Evolutionary conservation across 441 rosid species (phyloP).

Genomic region (Gossypium davidsonii): DNA sequence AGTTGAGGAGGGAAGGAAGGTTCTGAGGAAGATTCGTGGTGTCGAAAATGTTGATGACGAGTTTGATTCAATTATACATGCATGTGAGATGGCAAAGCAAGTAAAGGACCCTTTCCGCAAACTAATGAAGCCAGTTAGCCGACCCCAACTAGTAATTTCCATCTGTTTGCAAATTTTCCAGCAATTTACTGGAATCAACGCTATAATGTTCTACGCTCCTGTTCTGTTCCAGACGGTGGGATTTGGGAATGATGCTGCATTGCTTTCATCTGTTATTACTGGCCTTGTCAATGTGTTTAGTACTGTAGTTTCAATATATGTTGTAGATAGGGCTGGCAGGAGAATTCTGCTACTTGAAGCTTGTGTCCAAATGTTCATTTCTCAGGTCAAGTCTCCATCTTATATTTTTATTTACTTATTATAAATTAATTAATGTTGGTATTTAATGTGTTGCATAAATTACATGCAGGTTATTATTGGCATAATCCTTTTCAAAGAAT

Average conservation of each 20-base stretch:
- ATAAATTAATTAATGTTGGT: not conserved
- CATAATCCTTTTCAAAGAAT: conserved; percentile 11
- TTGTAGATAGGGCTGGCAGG: conserved; percentile 5
- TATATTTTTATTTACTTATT: not conserved
- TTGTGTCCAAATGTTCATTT: conserved; percentile 37
- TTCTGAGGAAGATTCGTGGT: conserved; percentile 50
- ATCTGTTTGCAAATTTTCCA: conserved; percentile 31
- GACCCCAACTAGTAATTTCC: conserved; percentile 48
- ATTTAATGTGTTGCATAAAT: not conserved
- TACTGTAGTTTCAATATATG: conserved; percentile 3
- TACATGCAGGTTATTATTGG: conserved; percentile 25
- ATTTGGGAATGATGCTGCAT: not conserved
- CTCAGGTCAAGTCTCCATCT: conserved; percentile 15
- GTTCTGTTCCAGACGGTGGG: conserved; percentile 15
- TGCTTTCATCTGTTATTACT: conserved; percentile 13
- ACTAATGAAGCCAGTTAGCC: conserved; percentile 33
- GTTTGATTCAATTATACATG: conserved; percentile 32
- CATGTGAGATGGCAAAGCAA: conserved; percentile 36
- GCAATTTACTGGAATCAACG: conserved; percentile 15
- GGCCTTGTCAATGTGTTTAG: conserved; percentile 10
- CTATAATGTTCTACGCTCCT: conserved; percentile 15
- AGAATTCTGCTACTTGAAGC: conserved; percentile 28
- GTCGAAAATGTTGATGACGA: conserved; percentile 41
- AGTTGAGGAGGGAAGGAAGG: conserved; percentile 32
- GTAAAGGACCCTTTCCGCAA: conserved; percentile 37